Conservation (phyloP, 352 stramenopile genomes). For the Pythium periplocum region DNA sequence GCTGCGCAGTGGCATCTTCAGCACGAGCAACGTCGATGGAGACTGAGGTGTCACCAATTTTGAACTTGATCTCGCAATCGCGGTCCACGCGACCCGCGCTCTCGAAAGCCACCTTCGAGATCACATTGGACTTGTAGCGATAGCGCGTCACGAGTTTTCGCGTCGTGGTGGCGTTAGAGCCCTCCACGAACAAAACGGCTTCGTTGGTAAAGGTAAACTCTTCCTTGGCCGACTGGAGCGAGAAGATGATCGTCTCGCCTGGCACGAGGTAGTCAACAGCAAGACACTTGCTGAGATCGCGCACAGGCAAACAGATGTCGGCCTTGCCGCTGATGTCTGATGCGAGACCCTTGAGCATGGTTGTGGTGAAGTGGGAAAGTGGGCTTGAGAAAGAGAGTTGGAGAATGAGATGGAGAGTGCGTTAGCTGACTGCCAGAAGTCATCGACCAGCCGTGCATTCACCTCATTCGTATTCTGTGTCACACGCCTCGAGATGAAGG, state of each 20-base stretch:
- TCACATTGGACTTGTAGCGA: conserved; percentile 23
- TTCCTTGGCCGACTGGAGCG: conserved; percentile 12
- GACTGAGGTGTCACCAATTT: conserved; percentile 18
- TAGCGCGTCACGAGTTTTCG: conserved; percentile 26
- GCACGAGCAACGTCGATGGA: conserved; percentile 26
- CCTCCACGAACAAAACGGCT: conserved; percentile 1
- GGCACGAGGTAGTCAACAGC: not conserved
- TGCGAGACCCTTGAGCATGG: conserved; percentile 19
- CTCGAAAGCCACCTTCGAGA: conserved; percentile 33
- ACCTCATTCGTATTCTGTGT: no score
- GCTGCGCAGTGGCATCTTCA: conserved; percentile 24
- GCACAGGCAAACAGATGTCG: not conserved
- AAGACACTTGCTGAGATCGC: not conserved
- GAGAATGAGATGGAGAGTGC: no score
- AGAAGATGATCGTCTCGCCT: conserved; percentile 8
- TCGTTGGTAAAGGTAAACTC: conserved; percentile 19
- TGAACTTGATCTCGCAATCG: conserved; percentile 41
- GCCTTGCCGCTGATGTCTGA: conserved; percentile 15
- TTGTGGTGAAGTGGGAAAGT: not conserved
- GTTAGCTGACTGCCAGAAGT: no score
- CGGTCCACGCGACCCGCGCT: conserved; percentile 38
- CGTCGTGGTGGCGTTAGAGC: conserved; percentile 10
- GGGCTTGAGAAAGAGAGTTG: no score
- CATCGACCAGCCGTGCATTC: no score
- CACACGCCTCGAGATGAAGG: no score